Evolutionary conservation across 805 yeast species (phyloP), one percentile per base, ranked within the genome.

Genomic region (Diddensiella santjacobensis): DNA sequence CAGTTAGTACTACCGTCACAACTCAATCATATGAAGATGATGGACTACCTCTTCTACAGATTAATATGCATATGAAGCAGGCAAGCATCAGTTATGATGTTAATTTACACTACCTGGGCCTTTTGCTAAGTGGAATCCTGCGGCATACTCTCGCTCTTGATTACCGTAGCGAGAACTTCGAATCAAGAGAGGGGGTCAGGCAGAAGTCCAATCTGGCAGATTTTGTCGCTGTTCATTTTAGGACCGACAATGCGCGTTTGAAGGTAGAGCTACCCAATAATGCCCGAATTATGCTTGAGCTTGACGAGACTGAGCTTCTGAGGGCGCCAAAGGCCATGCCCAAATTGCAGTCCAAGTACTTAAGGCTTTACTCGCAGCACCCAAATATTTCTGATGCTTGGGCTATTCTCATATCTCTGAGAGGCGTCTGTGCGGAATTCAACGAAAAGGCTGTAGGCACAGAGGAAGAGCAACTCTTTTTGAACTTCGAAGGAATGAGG

Each of bases 301-400:
- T 73, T 2, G 73, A 71, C 49, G 57, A 63, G 6, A 55, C 72
- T 17, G 53, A 54, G 17, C 47, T 69, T 19, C 45, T 58, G 11
- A 64, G 66, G 40, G 60, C 58, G 1, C 51, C 66, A 8, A 56
- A 40, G 10, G 23, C 52, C 3, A 54, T 67, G 15, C 71, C 71
- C 3, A 47, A 58, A 11, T 48, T 68, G 18, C 57, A 56, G 4
- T 60, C 74, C n/a, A 63, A 65, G 30, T 69, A 66, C 45, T 53
- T 68, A 17, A 62, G 82, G 40, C 58, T 78, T 40, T 79, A 74
- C 55, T 75, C 78, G 4, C 63, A 70, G 8, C 79, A 77, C 50
- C 83, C 84, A 0, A 65, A 71, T n/a, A 59, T 63, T 19, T 53
- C 53, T 1, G 54, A 60, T 17, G 63, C 71, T 2, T 70, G 74